phyloP scores from a whole-genome alignment of 106 monocot genomes.

The Gastrodia elata region DNA sequence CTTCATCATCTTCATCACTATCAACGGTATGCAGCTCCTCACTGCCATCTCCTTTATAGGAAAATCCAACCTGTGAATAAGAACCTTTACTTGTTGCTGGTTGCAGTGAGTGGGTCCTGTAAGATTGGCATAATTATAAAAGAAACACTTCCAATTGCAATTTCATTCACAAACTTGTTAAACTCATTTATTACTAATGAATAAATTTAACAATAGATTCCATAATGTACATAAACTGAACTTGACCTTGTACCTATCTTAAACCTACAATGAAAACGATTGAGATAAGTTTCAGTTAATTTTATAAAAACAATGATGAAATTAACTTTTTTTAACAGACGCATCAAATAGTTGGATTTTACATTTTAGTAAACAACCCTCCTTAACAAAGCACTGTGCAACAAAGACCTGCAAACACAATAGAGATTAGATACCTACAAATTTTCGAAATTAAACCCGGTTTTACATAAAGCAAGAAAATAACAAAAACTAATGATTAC shows the following conservation, averaged over 20 bases:
- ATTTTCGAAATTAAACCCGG: background rate
- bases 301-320: too few species aligned
- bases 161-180: background rate
- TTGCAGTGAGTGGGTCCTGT: constrained; percentile 49
- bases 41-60: constrained; percentile 70
- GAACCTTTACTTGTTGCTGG: constrained; percentile 59
- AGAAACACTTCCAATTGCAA: background rate
- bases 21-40: constrained; percentile 44
- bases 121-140: background rate
- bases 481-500: background rate
- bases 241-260: too few species aligned
- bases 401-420: background rate
- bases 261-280: too few species aligned
- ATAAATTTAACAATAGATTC: background rate
- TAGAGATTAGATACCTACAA: background rate
- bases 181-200: background rate
- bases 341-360: background rate
- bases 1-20: constrained; percentile 67
- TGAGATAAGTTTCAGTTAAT: too few species aligned
- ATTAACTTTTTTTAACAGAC: background rate
- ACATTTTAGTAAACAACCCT: too few species aligned
- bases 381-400: background rate
- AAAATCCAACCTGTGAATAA: constrained; percentile 96
- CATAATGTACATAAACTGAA: background rate
- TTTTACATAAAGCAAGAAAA: background rate